A percentile compares a stretch with the other conserved stretches of the same genome.
Evolutionary conservation across 139 green algal species (phyloP).

Genomic region (Choricystis sp.): DNA sequence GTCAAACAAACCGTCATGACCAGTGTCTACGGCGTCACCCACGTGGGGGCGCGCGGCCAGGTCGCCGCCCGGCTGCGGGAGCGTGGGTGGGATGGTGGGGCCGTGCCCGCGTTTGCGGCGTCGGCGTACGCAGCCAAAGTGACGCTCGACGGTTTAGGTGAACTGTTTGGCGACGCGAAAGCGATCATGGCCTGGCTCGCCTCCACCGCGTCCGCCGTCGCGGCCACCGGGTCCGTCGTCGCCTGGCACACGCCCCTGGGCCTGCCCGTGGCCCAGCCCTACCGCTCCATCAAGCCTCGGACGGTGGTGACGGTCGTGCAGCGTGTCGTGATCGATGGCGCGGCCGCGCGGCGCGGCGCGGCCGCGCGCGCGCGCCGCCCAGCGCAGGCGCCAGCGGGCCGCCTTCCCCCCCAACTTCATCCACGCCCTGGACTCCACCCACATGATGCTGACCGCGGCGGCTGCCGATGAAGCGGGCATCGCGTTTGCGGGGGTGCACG

Average conservation of each 20-base stretch:
- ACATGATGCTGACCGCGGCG: constrained; percentile 95
- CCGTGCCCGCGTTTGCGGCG: not conserved
- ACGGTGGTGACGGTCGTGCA: constrained; percentile 41
- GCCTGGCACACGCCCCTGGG: constrained; percentile 76
- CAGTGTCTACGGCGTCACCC: constrained; percentile 93
- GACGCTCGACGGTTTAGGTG: constrained; percentile 52
- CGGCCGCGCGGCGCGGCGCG: constrained; percentile 22
- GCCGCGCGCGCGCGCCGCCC: no score
- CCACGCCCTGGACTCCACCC: constrained; percentile 80
- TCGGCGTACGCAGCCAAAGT: constrained; percentile 10
- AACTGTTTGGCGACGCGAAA: constrained; percentile 70
- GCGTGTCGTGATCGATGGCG: constrained; percentile 22
- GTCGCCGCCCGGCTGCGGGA: constrained; percentile 62
- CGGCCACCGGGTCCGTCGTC: constrained; percentile 32
- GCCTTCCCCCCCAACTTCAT: constrained; percentile 97
- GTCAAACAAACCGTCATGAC: constrained; percentile 99
- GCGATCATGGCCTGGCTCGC: constrained; percentile 83
- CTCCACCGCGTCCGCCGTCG: constrained; percentile 45
- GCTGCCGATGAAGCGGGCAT: constrained; percentile 18
- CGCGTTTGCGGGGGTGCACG: constrained; percentile 85
- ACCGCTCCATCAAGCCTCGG: constrained; percentile 30
- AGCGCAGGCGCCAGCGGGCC: constrained; percentile 57
- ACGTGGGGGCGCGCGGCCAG: constrained; percentile 75
- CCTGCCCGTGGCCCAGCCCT: constrained; percentile 85
- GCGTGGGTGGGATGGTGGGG: constrained; percentile 26